Evolutionary conservation across 192 early-diverging fungal species (phyloP).

Genomic region (Umbelopsis sp.): DNA sequence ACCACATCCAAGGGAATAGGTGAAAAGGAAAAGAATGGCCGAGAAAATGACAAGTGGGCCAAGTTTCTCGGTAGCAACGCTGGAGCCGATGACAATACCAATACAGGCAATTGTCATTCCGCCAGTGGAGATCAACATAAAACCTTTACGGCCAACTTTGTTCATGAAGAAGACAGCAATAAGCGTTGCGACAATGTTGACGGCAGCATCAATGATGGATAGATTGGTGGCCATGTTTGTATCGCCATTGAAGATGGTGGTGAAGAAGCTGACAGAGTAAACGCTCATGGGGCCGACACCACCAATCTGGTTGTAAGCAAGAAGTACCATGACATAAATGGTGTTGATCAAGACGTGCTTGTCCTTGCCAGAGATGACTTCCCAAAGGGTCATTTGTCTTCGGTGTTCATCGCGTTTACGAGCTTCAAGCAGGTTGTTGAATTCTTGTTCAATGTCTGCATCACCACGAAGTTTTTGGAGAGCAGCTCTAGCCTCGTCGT

Average conservation of each 20-base stretch:
- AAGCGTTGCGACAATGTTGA: conserved; percentile 65
- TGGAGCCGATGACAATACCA: conserved; percentile 62
- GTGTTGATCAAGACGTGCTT: conserved; percentile 53
- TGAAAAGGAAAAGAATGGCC: conserved; percentile 72
- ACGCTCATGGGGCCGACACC: conserved; percentile 88
- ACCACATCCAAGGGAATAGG: conserved; percentile 80
- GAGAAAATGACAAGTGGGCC: conserved; percentile 64
- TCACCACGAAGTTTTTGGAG: conserved; percentile 57
- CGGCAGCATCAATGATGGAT: conserved; percentile 60
- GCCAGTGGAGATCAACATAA: conserved; percentile 64
- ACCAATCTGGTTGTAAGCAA: conserved; percentile 81
- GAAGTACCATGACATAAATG: conserved; percentile 67
- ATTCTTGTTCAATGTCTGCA: conserved; percentile 67
- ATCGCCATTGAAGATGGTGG: conserved; percentile 54
- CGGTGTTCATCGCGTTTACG: conserved; percentile 35
- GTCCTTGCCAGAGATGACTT: conserved; percentile 22
- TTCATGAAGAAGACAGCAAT: conserved; percentile 65
- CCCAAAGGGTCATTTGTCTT: conserved; percentile 19
- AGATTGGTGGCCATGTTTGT: conserved; percentile 55
- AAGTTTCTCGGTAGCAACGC: conserved; percentile 45
- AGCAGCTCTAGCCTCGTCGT: conserved; percentile 49
- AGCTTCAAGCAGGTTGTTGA: conserved; percentile 58
- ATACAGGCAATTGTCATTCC: conserved; percentile 69
- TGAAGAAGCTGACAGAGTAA: conserved; percentile 82
- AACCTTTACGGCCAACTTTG: conserved; percentile 66